Percentiles rank a stretch among this genome's conserved stretches.
These are phyloP conservation scores for Trametes hirsuta DNA, from an alignment of 1,284 basidiomycete species.

Conservation along the genomic window DNA sequence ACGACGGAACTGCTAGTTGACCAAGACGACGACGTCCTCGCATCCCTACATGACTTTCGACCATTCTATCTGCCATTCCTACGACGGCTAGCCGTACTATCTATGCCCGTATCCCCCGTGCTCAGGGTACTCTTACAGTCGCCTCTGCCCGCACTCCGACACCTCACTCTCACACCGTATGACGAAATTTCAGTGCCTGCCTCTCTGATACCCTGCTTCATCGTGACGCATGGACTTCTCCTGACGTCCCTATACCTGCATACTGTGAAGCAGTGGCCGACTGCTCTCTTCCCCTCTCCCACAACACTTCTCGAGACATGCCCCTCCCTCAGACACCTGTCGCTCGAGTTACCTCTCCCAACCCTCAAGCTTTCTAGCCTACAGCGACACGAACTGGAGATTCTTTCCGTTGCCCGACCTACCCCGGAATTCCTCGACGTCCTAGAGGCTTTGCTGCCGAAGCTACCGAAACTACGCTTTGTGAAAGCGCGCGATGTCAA, in stretches of 20 bases:
- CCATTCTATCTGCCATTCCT: slow-evolving; percentile 62
- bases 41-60: slow-evolving; percentile 33
- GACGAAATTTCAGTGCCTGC: slow-evolving; percentile 61
- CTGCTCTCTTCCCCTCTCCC: slow-evolving; percentile 62
- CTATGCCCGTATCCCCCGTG: slow-evolving; percentile 67
- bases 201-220: slow-evolving; percentile 63
- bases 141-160: slow-evolving; percentile 65
- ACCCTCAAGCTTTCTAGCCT: slow-evolving; percentile 42
- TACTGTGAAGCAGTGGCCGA: slow-evolving; percentile 79
- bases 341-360: slow-evolving; percentile 68
- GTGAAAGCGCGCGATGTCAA: slow-evolving; percentile 69
- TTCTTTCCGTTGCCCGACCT: slow-evolving; percentile 75
- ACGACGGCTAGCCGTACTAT: slow-evolving; percentile 65
- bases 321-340: slow-evolving; percentile 64
- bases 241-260: slow-evolving; percentile 70
- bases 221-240: slow-evolving; percentile 60
- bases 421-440: slow-evolving; percentile 55
- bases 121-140: slow-evolving; percentile 63
- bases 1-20: slow-evolving; percentile 48
- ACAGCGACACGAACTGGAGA: slow-evolving; percentile 52
- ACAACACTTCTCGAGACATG: slow-evolving; percentile 53
- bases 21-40: slow-evolving; percentile 26
- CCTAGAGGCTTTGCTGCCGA: slow-evolving; percentile 58
- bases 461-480: slow-evolving; percentile 55
- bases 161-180: slow-evolving; percentile 76